These are phyloP conservation scores for Neospora caninum DNA, from an alignment of 169 alveolate species.

Conservation along the genomic window DNA sequence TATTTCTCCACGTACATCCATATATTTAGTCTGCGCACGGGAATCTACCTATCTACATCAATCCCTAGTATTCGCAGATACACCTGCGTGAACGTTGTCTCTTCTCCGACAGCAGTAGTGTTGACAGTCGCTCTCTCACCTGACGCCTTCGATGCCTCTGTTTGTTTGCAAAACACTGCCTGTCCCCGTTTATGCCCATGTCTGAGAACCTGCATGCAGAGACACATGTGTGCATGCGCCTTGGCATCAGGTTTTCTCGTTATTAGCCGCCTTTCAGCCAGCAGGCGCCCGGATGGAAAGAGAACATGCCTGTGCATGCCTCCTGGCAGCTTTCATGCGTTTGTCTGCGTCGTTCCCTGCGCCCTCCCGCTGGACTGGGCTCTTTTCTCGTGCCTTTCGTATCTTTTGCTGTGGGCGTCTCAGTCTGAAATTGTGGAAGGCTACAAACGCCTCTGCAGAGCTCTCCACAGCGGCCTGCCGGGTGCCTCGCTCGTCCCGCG, in stretches of 20 bases:
- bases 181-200: too few species aligned
- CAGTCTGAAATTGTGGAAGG: not conserved
- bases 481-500: slow-evolving; percentile 7
- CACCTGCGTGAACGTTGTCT: not conserved
- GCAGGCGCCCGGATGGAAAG: too few species aligned
- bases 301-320: not conserved
- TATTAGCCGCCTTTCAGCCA: too few species aligned
- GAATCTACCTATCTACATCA: not conserved
- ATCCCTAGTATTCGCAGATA: not conserved
- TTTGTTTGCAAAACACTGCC: too few species aligned
- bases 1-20: not conserved
- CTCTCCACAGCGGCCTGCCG: slow-evolving; percentile 2
- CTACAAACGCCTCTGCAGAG: not conserved
- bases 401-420: not conserved
- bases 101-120: too few species aligned
- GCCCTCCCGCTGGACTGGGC: too few species aligned
- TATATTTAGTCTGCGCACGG: not conserved
- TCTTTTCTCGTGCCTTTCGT: not conserved
- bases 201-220: too few species aligned
- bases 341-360: not conserved
- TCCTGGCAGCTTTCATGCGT: not conserved
- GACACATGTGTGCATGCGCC: too few species aligned
- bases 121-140: too few species aligned
- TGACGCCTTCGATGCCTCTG: too few species aligned
- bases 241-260: too few species aligned